Conservation (phyloP, 495 filamentous ascomycete species). For the Xylaria palmicola region DNA sequence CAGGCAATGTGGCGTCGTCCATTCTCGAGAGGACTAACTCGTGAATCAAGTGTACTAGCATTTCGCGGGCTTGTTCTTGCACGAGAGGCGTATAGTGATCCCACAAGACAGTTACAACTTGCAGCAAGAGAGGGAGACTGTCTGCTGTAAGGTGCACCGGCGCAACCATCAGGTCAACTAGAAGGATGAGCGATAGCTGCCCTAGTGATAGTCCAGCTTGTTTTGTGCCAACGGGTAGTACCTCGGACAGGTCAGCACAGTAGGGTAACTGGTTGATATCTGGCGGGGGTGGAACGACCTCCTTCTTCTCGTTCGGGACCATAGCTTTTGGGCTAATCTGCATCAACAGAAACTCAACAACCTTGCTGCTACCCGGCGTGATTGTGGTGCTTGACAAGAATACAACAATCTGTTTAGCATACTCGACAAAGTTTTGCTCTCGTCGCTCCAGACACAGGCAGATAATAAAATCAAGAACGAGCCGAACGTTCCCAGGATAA, state of each 20-base stretch:
- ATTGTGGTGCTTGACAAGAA: constrained; percentile 90
- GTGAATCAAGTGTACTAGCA: constrained; percentile 97
- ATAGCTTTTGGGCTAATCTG: constrained; percentile 88
- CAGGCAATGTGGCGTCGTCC: constrained; percentile 64
- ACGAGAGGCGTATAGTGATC: constrained; percentile 95
- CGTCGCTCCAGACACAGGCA: constrained; percentile 85
- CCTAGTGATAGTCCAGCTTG: constrained; percentile 88
- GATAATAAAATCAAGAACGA: constrained; percentile 95
- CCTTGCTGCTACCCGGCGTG: constrained; percentile 70
- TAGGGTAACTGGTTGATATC: constrained; percentile 79
- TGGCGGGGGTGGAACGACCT: constrained; percentile 66
- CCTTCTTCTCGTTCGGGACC: constrained; percentile 78
- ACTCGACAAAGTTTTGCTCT: constrained; percentile 96
- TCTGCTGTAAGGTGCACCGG: constrained; percentile 75
- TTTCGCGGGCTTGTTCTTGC: constrained; percentile 93
- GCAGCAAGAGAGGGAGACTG: constrained; percentile 78
- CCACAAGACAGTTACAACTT: constrained; percentile 92
- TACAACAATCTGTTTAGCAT: constrained; percentile 95
- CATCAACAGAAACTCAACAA: constrained; percentile 88
- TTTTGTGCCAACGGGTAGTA: constrained; percentile 84
- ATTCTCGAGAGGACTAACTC: constrained; percentile 91
- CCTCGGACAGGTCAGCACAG: constrained; percentile 76
- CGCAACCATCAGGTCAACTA: constrained; percentile 94
- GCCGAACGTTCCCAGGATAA: constrained; percentile 89
- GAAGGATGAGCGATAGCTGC: constrained; percentile 86